Conservation (phyloP, 345 rosid genomes). For the Acer yangbiense region DNA sequence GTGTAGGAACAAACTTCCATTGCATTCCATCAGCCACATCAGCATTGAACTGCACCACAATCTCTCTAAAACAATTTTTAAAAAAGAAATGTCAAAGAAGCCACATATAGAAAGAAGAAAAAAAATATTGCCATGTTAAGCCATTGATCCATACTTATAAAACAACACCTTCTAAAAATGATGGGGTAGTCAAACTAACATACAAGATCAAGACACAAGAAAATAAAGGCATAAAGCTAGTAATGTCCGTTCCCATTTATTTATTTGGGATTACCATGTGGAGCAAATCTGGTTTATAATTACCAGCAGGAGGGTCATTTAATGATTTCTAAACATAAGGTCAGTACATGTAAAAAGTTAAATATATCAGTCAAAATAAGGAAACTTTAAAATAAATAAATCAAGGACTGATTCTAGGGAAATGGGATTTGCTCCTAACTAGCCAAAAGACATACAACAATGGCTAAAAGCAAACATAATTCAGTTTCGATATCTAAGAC, state of each 20-base stretch:
- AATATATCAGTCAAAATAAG: background rate
- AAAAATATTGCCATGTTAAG: background rate
- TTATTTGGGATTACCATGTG: background rate
- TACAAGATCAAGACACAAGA: background rate
- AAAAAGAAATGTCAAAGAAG: background rate
- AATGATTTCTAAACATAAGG: background rate
- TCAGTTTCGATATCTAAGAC: slow-evolving; percentile 17
- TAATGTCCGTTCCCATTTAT: background rate
- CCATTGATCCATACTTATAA: background rate
- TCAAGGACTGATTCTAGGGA: background rate
- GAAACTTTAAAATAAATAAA: background rate
- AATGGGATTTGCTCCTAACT: background rate
- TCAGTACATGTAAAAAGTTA: background rate
- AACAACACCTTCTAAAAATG: slow-evolving; percentile 2
- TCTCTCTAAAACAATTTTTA: slow-evolving; percentile 54
- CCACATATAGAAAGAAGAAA: background rate
- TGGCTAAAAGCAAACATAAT: background rate
- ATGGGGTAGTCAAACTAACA: background rate
- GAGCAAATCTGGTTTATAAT: background rate
- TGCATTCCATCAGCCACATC: slow-evolving; percentile 99
- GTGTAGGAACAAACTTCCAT: slow-evolving; percentile 94
- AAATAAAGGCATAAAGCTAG: background rate
- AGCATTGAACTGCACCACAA: slow-evolving; percentile 91
- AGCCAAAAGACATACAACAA: background rate
- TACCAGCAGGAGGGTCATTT: background rate